Evolutionary conservation across 2,329 filamentous ascomycete species (phyloP).

Genomic region (Ascochyta clinopodiicola): DNA sequence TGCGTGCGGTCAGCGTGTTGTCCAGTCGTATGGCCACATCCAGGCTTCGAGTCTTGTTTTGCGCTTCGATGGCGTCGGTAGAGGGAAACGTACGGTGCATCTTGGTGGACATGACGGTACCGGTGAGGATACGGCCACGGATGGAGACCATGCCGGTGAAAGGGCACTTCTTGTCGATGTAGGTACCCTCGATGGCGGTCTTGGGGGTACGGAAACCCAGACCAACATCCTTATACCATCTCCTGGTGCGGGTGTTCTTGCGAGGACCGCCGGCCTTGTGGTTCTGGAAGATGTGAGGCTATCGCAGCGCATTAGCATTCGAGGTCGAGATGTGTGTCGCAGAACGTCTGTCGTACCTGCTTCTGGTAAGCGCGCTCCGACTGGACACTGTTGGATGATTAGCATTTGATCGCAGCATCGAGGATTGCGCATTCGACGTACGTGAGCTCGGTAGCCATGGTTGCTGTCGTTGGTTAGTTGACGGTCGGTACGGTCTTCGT

Average conservation of each 20-base stretch:
- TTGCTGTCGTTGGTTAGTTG: slow-evolving; percentile 47
- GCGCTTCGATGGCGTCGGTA: slow-evolving; percentile 17
- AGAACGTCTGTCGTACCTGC: slow-evolving; percentile 43
- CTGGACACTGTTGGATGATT: slow-evolving; percentile 82
- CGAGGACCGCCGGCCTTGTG: slow-evolving; percentile 79
- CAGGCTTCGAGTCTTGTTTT: slow-evolving; percentile 82
- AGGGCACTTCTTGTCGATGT: slow-evolving; percentile 99
- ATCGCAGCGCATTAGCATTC: slow-evolving; percentile 52
- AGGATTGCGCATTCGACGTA: slow-evolving; percentile 31
- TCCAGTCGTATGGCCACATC: slow-evolving; percentile 86
- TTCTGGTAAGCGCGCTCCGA: slow-evolving; percentile 99
- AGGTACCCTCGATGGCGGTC: slow-evolving; percentile 97
- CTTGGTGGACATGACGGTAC: slow-evolving; percentile 99
- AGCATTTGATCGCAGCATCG: slow-evolving; percentile 24
- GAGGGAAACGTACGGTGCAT: slow-evolving; percentile 80
- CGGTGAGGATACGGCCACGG: slow-evolving; percentile 99
- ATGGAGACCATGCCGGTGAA: slow-evolving; percentile 99
- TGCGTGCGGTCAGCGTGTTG: slow-evolving; percentile 28
- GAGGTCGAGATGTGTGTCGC: slow-evolving; percentile 15
- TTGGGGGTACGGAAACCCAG: slow-evolving; percentile 99
- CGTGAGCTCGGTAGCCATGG: slow-evolving; percentile 55
- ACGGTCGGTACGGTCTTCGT: slow-evolving; percentile 34
- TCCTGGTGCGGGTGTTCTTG: slow-evolving; percentile 62
- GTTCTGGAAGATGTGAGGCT: slow-evolving; percentile 99
- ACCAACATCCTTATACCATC: slow-evolving; percentile 99